Evolutionary conservation across 441 rosid genomes (phyloP), one percentile per base, ranked within the genome.

Genomic region (Euphorbia neoarborescens): DNA sequence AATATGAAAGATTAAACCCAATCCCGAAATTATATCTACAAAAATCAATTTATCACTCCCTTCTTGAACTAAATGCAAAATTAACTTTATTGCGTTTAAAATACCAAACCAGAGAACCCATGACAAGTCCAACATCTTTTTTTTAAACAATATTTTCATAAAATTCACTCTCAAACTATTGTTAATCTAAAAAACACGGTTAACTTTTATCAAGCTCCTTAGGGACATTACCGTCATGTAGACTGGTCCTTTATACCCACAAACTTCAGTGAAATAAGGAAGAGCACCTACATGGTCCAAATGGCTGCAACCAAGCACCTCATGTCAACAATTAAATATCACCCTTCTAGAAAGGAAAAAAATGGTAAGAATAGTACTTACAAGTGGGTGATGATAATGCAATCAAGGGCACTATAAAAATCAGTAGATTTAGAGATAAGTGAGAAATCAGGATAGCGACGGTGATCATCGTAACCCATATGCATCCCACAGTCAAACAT

Each of bases 401-500:
- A 94, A 71, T 83, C 78, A 30, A 94, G 83, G 10, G 76, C 79
- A 24, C 44, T 68, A 68, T 85, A 84, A 64, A 87, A 94, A 72
- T 89, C 89, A 13, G 83, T 71, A 22, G 87, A 72, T 25, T 83
- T 76, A 0, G 96, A 84, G 57, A 89, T 67, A 58, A 74, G 90
- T 42, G 97, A 88, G 80, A 94, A 94, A 75, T 91, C 92, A 4
- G 97, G 97, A 84, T 81, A 94, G 7, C 96, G 90, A 22, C 86
- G 88, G 58, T 81, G 89, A 77, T 90, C 99, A 53, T 81, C 82
- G 75, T 85, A 83, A 46, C 96, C 99, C 97, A 94, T 92, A 73
- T 91, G 97, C 99, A 94, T 91, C 70, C 97, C 97, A 70, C 97
- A 94, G 71, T 94, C 99, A 51, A 94, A 94, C 97, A 94, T 94